A percentile compares a stretch with the other conserved stretches of the same genome.
Conservation (phyloP, 352 stramenopile species). For the Blastocystis sp. region DNA sequence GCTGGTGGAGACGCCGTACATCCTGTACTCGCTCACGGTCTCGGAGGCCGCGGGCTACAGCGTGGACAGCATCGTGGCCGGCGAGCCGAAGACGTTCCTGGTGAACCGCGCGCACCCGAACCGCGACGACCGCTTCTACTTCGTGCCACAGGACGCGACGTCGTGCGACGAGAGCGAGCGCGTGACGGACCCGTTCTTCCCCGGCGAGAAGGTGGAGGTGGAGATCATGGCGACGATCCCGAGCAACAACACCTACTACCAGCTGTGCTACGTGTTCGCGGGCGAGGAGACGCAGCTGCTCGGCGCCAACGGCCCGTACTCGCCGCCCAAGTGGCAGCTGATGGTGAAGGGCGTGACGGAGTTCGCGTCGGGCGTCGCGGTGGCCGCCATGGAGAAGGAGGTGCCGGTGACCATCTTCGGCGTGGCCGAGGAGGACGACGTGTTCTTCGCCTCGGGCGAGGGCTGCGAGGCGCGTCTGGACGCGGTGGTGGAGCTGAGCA, state of each 20-base stretch:
- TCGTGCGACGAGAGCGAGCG: slow-evolving; percentile 12
- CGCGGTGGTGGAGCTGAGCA: neutral
- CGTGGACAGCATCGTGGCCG: slow-evolving; percentile 36
- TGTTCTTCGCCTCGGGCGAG: slow-evolving; percentile 1
- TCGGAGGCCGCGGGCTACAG: neutral
- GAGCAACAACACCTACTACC: slow-evolving; percentile 45
- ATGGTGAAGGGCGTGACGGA: slow-evolving; percentile 44
- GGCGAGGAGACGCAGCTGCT: slow-evolving; percentile 58
- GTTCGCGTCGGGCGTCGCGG: slow-evolving; percentile 15
- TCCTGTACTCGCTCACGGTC: slow-evolving; percentile 53
- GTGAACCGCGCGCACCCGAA: slow-evolving; percentile 47
- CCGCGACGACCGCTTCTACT: slow-evolving; percentile 48
- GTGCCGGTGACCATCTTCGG: slow-evolving; percentile 8
- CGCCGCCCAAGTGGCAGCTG: slow-evolving; percentile 48
- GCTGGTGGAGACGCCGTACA: slow-evolving; percentile 10
- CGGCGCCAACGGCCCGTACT: slow-evolving; percentile 12
- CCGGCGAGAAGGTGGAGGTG: slow-evolving; percentile 5
- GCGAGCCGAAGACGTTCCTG: slow-evolving; percentile 55
- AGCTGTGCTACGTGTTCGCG: slow-evolving; percentile 67
- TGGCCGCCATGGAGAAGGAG: neutral
- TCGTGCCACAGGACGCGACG: slow-evolving; percentile 48
- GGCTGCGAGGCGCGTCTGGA: neutral
- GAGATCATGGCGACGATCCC: neutral
- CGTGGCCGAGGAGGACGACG: slow-evolving; percentile 26
- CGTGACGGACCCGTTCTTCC: slow-evolving; percentile 17